Base-by-base conservation (phyloP, 73 alveolate genomes). In the Paramecium pentaurelia region DNA sequence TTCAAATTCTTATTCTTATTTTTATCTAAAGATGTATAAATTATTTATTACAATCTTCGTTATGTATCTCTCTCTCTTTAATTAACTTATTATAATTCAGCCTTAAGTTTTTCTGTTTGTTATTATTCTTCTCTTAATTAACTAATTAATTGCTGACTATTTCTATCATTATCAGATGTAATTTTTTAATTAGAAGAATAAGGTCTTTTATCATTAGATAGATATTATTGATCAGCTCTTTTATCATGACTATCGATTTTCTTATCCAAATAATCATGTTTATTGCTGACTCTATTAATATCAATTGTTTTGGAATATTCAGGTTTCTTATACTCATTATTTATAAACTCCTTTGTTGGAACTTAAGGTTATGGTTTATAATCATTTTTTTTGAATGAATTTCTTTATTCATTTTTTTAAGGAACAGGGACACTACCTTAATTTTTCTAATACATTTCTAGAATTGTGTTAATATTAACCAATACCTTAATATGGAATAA, bases 361-460 rank as follows among this genome's bases (percentile, higher is more conserved):
- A 75, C 60, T 37, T 75, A 10, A 54, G 70, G 85, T 68, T 68
- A 36, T n/a, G 88, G 88, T 75, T 75, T 75, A 70, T 32, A 75
- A 34, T 75, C 88, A 71, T 34, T 71, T 75, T 75, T 75, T 75
- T 75, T 75, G 60, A 75, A 75, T 16, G 88, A 75, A 75, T 75
- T 75, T 37, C 88, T 34, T 34, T 37, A 75, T 2, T 75, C 88
- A 75, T 37, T 75, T 75, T 75, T 75, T 36, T 34, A 75, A 7
- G 88, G 88, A 34, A 37, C 88, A 16, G 58, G 38, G 1, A 75
- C 88, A 37, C 7, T 75, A 16, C 11, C 22, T 10, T 75, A 36
- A 18, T 75, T 75, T 40, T 75, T 75, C 88, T 75, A 40, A 16
- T 75, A 75, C 88, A 75, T 75, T 75, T 75, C 88, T 75, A 75